These are phyloP conservation scores for Nigrospora sphaerica DNA, from an alignment of 2,329 filamentous ascomycete genomes.

Conservation along the genomic window DNA sequence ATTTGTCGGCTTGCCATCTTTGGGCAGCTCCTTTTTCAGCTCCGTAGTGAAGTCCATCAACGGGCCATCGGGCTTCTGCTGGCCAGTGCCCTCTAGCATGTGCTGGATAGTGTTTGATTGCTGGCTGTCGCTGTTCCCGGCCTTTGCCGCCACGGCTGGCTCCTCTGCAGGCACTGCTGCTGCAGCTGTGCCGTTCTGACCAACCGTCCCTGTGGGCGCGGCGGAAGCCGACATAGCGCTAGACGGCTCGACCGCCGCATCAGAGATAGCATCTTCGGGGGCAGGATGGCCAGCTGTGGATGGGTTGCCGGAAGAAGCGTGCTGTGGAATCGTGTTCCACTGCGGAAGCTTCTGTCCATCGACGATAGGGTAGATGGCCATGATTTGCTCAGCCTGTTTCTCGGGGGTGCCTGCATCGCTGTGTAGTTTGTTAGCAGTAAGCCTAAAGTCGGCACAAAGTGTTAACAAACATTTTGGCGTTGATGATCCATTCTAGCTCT, in stretches of 20 bases:
- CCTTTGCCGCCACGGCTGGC: constrained; percentile 4
- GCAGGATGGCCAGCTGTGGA: constrained; percentile 7
- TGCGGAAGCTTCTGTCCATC: constrained; percentile 60
- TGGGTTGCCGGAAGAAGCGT: constrained; percentile 16
- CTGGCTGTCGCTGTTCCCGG: constrained; percentile 10
- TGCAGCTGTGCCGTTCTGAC: constrained; percentile 1
- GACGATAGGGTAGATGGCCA: constrained; percentile 79
- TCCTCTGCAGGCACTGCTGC: constrained; percentile 3
- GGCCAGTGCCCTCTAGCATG: constrained; percentile 40
- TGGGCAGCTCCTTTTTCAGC: constrained; percentile 41
- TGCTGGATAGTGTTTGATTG: constrained; percentile 30
- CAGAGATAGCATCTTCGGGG: constrained; percentile 17
- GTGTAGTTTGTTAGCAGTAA: not conserved
- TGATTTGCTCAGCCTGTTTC: constrained; percentile 72
- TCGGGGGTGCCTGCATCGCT: constrained; percentile 56
- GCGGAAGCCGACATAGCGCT: not conserved
- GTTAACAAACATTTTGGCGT: constrained; percentile 63
- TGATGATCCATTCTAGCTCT: constrained; percentile 91
- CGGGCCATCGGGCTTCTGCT: constrained; percentile 35
- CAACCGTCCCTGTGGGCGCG: no score
- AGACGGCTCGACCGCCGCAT: constrained; percentile 35
- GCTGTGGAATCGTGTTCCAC: constrained; percentile 50
- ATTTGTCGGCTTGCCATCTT: constrained; percentile 8
- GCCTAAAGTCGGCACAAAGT: not conserved
- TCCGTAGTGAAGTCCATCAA: constrained; percentile 51